Evolutionary conservation across 2,329 filamentous ascomycete genomes (phyloP), one percentile per base, ranked within the genome.

Genomic region (Geosmithia morbida): DNA sequence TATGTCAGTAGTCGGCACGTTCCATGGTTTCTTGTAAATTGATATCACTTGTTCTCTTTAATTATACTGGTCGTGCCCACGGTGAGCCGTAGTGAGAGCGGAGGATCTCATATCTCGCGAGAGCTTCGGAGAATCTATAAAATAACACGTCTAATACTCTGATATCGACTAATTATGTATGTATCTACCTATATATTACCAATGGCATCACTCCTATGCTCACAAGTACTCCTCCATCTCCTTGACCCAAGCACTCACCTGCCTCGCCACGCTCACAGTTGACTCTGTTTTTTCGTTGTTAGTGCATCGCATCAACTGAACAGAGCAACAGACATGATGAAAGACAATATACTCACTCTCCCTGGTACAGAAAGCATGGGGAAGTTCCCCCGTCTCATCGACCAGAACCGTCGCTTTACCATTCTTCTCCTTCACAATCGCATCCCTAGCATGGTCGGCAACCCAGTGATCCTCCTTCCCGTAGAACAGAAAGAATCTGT

Each of bases 381-480:
- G 73, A 10, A 82, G 59, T 10, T 68, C 64, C 2, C 67, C 69
- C 14, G 17, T 33, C 52, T 77, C 69, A 48, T 81, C 77, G 37
- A 83, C 64, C 33, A 71, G 59, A 45, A 80, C 66, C 48, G 62
- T 65, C 0, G 71, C 70, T 50, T 66, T 62, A 7, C 65, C 66
- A 54, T 55, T 58, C 49, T 67, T 60, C 41, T 59, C 60, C 43
- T 63, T 64, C 47, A 82, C 75, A 49, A 83, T 74, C 26, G 66
- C 67, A 52, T 81, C 75, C 8, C 79, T 66, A 44, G 70, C 66
- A 45, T 69, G 63, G 44, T 76, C 64, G 2, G 74, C 72, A 1
- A 83, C 75, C 79, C 79, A 83, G 48, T 80, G 71, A 50, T 83
- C 79, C 46, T 72, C 61, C 51, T 70, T 63, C 2, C 71, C 79